Conservation (phyloP, 2,329 filamentous ascomycete species). For the Acrocalymma vagum region DNA sequence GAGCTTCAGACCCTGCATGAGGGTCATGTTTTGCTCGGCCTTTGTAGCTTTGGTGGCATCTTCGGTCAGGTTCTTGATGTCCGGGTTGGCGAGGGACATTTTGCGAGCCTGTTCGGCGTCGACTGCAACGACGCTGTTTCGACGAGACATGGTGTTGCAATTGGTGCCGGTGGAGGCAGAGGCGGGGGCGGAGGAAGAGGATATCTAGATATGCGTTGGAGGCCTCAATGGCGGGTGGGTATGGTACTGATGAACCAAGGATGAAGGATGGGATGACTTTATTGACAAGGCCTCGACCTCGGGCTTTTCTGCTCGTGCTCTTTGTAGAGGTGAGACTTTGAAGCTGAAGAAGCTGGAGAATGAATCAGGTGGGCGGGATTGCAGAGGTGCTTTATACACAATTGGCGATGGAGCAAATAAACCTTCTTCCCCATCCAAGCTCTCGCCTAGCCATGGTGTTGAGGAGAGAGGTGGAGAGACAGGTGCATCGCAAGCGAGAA, state of each 20-base stretch:
- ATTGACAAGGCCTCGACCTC: slow-evolving; percentile 19
- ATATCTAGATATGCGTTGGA: not conserved
- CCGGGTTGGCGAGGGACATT: slow-evolving; percentile 36
- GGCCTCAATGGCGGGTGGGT: not conserved
- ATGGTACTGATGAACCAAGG: too few species aligned
- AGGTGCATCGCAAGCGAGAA: too few species aligned
- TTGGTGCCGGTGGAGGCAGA: slow-evolving; percentile 6
- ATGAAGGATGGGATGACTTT: slow-evolving; percentile 4
- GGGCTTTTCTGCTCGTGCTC: slow-evolving; percentile 18
- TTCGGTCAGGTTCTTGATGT: slow-evolving; percentile 34
- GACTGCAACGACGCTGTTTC: slow-evolving; percentile 40
- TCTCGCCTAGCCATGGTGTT: slow-evolving; percentile 28
- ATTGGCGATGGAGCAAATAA: slow-evolving; percentile 15
- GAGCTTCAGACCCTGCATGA: slow-evolving; percentile 76
- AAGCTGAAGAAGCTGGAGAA: slow-evolving; percentile 20
- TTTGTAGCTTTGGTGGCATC: slow-evolving; percentile 50
- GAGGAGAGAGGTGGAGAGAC: slow-evolving; percentile 22
- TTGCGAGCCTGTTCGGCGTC: slow-evolving; percentile 40
- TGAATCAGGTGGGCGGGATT: slow-evolving; percentile 19
- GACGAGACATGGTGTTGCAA: slow-evolving; percentile 38
- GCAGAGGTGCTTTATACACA: slow-evolving; percentile 31
- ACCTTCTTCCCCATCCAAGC: slow-evolving; percentile 17
- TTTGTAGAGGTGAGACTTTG: slow-evolving; percentile 25
- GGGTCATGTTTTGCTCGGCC: slow-evolving; percentile 58
- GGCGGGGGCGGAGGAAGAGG: not conserved